Conservation (phyloP, 2,329 filamentous ascomycete genomes). For the Cladosporium sp. region DNA sequence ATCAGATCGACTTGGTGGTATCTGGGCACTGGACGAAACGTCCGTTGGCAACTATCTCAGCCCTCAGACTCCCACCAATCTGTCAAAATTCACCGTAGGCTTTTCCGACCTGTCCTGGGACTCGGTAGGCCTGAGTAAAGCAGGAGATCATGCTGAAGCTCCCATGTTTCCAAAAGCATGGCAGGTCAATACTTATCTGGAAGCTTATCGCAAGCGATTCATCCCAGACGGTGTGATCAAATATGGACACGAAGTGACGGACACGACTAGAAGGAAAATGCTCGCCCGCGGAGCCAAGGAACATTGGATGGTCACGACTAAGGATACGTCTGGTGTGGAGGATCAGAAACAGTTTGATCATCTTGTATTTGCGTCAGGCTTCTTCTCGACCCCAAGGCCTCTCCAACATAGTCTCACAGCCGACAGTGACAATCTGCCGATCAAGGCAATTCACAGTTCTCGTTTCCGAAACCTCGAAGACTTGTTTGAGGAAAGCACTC, state of each 20-base stretch:
- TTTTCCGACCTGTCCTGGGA: conserved; percentile 67
- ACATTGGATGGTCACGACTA: conserved; percentile 22
- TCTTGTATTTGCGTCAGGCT: conserved; percentile 69
- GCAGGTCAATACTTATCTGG: conserved; percentile 70
- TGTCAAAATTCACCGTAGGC: conserved; percentile 69
- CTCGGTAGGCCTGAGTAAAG: conserved; percentile 32
- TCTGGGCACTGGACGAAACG: conserved; percentile 59
- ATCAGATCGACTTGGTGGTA: conserved; percentile 63
- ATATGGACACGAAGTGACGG: conserved; percentile 29
- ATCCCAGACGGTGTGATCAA: conserved; percentile 48
- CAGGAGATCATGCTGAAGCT: background rate
- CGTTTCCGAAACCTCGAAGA: conserved; percentile 54
- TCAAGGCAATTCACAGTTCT: conserved; percentile 64
- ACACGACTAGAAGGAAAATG: conserved; percentile 5
- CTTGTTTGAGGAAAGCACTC: conserved; percentile 18
- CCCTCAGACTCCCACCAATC: conserved; percentile 58
- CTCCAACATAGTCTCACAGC: conserved; percentile 45
- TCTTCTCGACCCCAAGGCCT: conserved; percentile 63
- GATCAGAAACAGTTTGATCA: conserved; percentile 56
- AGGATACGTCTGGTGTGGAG: conserved; percentile 17
- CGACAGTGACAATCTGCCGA: background rate
- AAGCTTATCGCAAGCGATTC: conserved; percentile 60
- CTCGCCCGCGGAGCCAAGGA: conserved; percentile 5
- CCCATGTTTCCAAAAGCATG: conserved; percentile 71
- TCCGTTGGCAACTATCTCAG: conserved; percentile 57